phyloP scores from a whole-genome alignment of 2,329 filamentous ascomycete species.

The Pestalotiopsis sp. region DNA sequence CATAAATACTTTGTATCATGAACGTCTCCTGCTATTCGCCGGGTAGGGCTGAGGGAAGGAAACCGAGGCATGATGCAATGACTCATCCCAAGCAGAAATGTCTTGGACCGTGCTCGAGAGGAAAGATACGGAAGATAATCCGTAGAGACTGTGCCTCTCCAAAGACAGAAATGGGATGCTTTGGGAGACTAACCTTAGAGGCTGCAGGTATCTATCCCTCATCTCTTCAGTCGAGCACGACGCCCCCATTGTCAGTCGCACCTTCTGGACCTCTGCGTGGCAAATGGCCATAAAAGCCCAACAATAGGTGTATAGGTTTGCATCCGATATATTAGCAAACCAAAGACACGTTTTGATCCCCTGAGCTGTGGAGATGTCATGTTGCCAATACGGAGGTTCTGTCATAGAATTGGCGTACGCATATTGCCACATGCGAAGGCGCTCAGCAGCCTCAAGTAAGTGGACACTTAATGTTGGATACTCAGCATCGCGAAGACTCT shows the following conservation, averaged over 20 bases:
- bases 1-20: too few species aligned
- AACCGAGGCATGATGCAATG: too few species aligned
- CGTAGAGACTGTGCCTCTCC: neutral
- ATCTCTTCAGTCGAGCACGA: neutral
- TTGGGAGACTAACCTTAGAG: neutral
- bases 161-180: neutral
- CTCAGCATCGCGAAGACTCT: too few species aligned
- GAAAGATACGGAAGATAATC: neutral
- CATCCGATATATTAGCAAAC: neutral
- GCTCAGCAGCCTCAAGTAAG: too few species aligned
- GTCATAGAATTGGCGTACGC: too few species aligned
- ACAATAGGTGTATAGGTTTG: neutral
- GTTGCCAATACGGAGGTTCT: neutral
- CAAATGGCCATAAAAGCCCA: neutral
- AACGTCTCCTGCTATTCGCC: too few species aligned
- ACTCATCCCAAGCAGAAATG: too few species aligned
- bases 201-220: neutral
- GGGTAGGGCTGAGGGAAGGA: too few species aligned
- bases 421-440: too few species aligned
- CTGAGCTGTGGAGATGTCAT: neutral
- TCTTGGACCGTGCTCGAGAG: neutral
- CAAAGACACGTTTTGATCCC: neutral
- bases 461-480: too few species aligned
- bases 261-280: neutral
- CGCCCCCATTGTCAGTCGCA: neutral